Conservation (phyloP, 2,329 filamentous ascomycete genomes). For the Cryphonectria nitschkei region DNA sequence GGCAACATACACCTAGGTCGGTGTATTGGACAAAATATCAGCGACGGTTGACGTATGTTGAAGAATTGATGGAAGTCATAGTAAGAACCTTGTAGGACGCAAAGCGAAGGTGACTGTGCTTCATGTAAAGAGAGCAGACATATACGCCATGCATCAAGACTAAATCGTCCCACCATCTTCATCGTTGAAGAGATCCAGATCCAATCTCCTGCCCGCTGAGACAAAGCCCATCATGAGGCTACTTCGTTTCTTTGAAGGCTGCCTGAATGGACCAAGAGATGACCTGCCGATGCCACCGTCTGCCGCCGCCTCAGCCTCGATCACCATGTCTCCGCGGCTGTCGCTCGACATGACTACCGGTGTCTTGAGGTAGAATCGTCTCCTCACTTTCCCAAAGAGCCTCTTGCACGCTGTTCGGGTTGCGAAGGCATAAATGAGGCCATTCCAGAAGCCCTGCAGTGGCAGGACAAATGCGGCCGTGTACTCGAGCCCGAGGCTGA, state of each 20-base stretch:
- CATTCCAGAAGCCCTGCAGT: constrained; percentile 85
- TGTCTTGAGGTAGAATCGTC: neutral
- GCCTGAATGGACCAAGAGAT: neutral
- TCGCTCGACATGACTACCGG: no score
- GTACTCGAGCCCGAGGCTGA: constrained; percentile 65
- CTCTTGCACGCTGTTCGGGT: constrained; percentile 66
- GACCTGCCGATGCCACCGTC: neutral
- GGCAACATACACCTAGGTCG: no score
- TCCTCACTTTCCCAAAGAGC: constrained; percentile 44
- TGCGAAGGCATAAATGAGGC: constrained; percentile 73
- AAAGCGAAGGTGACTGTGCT: neutral
- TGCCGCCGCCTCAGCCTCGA: neutral
- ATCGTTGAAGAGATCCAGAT: neutral
- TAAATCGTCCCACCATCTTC: neutral
- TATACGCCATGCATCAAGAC: neutral
- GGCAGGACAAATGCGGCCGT: constrained; percentile 76
- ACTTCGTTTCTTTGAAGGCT: neutral
- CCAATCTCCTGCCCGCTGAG: neutral
- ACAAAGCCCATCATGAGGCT: constrained; percentile 16
- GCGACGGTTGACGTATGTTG: no score
- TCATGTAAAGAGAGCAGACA: neutral
- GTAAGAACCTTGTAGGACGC: neutral
- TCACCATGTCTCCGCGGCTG: neutral
- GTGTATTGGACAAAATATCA: no score
- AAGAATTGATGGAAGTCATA: no score